Evolutionary conservation across 306 rosid genomes (phyloP), one percentile per base, ranked within the genome.

Genomic region (Prunus armeniaca): DNA sequence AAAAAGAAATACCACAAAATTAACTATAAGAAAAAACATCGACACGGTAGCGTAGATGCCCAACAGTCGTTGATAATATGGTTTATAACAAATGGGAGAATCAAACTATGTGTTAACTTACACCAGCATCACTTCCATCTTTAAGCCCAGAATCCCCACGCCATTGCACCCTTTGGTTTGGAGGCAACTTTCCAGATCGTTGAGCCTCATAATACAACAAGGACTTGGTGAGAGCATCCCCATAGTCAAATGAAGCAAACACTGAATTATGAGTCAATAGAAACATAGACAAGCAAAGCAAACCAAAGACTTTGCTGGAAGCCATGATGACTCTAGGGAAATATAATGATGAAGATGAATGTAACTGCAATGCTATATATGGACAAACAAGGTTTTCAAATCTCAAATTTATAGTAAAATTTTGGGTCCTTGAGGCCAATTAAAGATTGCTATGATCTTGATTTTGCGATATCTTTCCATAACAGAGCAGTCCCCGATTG

Each of bases 71-170:
- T 55, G 22, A 22, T 70, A 17, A 25, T 17, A 2, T 52, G 57
- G 8, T 52, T 49, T 11, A 14, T 49, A 49, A 49, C 11, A 49
- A 12, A 12, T 11, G 5, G 52, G 13, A 49, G 17, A 13, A 34
- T 34, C 8, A 34, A 34, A 34, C 2, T 13, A 72, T 55, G 57
- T 57, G 10, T 12, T 30, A 64, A 65, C 80, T 79, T 82, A 90
- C 96, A 2, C 80, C 60, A 7, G 43, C 83, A 81, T 78, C 86
- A 0, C 68, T 60, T 13, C 93, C 95, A 69, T 91, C 96, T 0
- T n/a, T 45, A 17, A 92, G 79, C 9, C 79, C 93, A 0, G 97
- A 92, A 58, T 88, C 46, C 7, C 82, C 93, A 32, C 96, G 79
- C 97, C 91, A 90, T 8, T 66, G 51, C 3, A 87, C 52, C 49